These are phyloP conservation scores for Chalaropsis ovoidea DNA, from an alignment of 2,329 filamentous ascomycete species.

Conservation along the genomic window DNA sequence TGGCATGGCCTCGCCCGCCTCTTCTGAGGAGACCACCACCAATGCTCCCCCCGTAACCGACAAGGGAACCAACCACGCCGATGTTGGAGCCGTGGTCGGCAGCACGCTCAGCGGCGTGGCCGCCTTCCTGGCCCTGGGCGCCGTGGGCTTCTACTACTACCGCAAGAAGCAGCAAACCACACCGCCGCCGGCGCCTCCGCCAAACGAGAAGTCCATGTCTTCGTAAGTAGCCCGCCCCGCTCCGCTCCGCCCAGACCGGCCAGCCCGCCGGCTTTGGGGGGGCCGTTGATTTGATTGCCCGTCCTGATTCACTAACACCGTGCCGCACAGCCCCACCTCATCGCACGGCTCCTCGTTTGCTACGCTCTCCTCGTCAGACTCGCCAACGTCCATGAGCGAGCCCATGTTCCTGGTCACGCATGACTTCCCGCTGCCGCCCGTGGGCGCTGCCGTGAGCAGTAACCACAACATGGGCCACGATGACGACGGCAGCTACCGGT, in stretches of 20 bases:
- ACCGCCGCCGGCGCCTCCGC: conserved; percentile 29
- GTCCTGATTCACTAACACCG: conserved; percentile 27
- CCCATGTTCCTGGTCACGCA: conserved; percentile 25
- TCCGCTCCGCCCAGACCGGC: too few species aligned
- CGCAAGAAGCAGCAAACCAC: conserved; percentile 36
- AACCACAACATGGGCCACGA: conserved; percentile 2
- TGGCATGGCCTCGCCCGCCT: conserved; percentile 25
- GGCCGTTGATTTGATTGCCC: too few species aligned
- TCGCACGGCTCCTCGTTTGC: conserved; percentile 29
- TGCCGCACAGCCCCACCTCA: conserved; percentile 28
- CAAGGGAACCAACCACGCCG: conserved; percentile 27
- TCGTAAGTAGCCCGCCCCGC: conserved; percentile 18
- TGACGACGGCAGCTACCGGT: background rate
- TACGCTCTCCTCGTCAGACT: conserved; percentile 29
- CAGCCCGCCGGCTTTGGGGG: too few species aligned
- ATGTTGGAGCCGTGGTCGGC: conserved; percentile 45
- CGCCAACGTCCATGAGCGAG: conserved; percentile 27
- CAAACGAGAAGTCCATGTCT: background rate
- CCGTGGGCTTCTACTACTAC: conserved; percentile 38
- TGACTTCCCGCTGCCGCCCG: conserved; percentile 25
- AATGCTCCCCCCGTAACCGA: conserved; percentile 19
- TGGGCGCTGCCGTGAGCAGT: conserved; percentile 19
- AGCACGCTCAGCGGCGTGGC: conserved; percentile 45
- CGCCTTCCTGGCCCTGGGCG: conserved; percentile 36
- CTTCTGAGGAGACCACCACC: conserved; percentile 15